Conservation (phyloP, 495 filamentous ascomycete species). For the Xylaria venustula region DNA sequence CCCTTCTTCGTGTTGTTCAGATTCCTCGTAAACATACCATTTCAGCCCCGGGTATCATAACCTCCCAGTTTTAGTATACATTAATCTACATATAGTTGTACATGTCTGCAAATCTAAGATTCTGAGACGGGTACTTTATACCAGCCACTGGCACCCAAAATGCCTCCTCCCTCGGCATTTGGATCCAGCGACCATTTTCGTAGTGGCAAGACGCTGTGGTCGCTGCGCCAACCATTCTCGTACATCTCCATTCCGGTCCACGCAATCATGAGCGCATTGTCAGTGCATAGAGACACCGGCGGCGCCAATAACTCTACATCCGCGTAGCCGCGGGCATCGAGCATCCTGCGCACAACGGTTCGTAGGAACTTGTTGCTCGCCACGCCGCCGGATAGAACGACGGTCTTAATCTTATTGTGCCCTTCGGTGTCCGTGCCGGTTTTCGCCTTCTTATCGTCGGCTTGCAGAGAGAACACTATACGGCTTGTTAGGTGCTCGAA, state of each 20-base stretch:
- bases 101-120: background rate
- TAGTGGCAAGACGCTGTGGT: slow-evolving; percentile 56
- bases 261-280: slow-evolving; percentile 98
- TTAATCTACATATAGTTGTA: background rate
- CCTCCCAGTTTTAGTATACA: background rate
- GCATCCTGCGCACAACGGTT: slow-evolving; percentile 59
- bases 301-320: slow-evolving; percentile 68
- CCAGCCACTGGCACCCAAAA: slow-evolving; percentile 48
- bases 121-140: background rate
- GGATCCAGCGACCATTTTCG: slow-evolving; percentile 80
- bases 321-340: slow-evolving; percentile 62
- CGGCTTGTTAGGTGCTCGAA: slow-evolving; percentile 86
- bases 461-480: slow-evolving; percentile 61
- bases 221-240: slow-evolving; percentile 68
- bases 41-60: slow-evolving; percentile 2
- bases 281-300: slow-evolving; percentile 74
- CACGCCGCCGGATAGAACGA: slow-evolving; percentile 88
- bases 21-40: background rate
- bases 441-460: background rate
- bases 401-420: slow-evolving; percentile 43
- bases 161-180: slow-evolving; percentile 49
- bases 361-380: slow-evolving; percentile 78
- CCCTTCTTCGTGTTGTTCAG: background rate
- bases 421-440: background rate
- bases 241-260: slow-evolving; percentile 95